Base-by-base conservation (phyloP, 495 filamentous ascomycete species). In the Rhypophila decipiens region DNA sequence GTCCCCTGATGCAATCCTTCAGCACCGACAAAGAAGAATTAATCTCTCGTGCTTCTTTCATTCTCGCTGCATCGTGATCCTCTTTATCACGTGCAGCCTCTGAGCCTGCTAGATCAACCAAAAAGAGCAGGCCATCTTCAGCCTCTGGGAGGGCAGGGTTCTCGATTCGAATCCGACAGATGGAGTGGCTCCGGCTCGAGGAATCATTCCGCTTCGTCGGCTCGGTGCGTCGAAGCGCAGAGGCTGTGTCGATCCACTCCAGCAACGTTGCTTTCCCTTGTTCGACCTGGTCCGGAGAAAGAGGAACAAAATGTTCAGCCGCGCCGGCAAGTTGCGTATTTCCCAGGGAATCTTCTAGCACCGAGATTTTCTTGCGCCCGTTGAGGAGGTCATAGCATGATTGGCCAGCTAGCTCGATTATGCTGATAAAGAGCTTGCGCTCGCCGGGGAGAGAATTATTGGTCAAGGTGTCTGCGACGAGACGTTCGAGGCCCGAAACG, bases 31-130 rank as follows among this genome's bases (percentile, higher is more conserved):
- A 59, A 24, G 64, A 68, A 3, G 51, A 56, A 54, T 76, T 78
- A 57, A 78, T 76, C 45, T 71, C 68, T 9, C 59, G 57, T 1
- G 65, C 63, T 36, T 73, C 69, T 21, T 57, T 58, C 67, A 72
- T 67, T 1, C 69, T 54, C 4, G 57, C 59, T 0, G 57, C 43
- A 4, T 50, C 53, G 44, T 72, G 70, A 0, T 39, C 37, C 0
- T 33, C 27, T n/a, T 60, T 57, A 37, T 70, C 61, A 2, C 55
- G 57, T 0, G 56, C 60, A 0, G 51, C 58, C 55, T 76, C 74
- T 29, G 68, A 67, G 1, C 73, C 74, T 4, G 72, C 73, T 0
- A 74, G 66, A 46, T 77, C 73, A 35, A 75, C 55, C 1, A 77
- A 60, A 42, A 67, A 70, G 1, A 76, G 54, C 0, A 67, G 33